Evolutionary conservation across 2,329 filamentous ascomycete genomes (phyloP).

Genomic region (Mycosphaerelloides madeirae): DNA sequence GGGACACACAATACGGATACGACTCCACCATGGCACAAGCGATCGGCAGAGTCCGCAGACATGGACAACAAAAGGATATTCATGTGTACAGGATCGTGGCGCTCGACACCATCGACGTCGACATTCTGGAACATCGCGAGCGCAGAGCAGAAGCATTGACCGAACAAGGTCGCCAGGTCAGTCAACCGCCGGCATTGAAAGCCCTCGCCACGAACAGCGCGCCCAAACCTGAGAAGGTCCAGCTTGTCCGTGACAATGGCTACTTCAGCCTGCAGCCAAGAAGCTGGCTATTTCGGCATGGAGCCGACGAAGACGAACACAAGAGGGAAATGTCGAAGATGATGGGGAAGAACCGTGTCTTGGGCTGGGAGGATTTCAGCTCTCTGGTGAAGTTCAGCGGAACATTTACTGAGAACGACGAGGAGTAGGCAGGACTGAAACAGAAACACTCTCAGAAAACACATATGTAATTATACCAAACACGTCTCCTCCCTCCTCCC

Average conservation of each 20-base stretch:
- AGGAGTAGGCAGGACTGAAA: slow-evolving; percentile 1
- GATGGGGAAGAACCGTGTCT: slow-evolving; percentile 23
- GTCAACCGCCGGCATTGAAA: slow-evolving; percentile 4
- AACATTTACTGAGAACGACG: slow-evolving; percentile 30
- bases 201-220: background rate
- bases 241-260: slow-evolving; percentile 28
- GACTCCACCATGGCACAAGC: slow-evolving; percentile 58
- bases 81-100: slow-evolving; percentile 71
- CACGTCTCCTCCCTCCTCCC: too few relatives aligned
- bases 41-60: slow-evolving; percentile 56
- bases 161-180: slow-evolving; percentile 17
- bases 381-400: slow-evolving; percentile 33
- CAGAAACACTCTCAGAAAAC: too few relatives aligned
- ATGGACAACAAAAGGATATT: slow-evolving; percentile 54
- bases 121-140: slow-evolving; percentile 44
- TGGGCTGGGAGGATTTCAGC: slow-evolving; percentile 31
- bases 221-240: slow-evolving; percentile 21
- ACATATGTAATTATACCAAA: too few relatives aligned
- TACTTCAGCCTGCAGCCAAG: slow-evolving; percentile 31
- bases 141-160: slow-evolving; percentile 26
- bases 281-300: slow-evolving; percentile 25
- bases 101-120: slow-evolving; percentile 59
- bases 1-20: slow-evolving; percentile 50
- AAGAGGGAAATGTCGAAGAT: slow-evolving; percentile 10
- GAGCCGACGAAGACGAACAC: slow-evolving; percentile 7